Conservation (phyloP, 169 alveolate genomes). For the Perkinsus olseni region DNA sequence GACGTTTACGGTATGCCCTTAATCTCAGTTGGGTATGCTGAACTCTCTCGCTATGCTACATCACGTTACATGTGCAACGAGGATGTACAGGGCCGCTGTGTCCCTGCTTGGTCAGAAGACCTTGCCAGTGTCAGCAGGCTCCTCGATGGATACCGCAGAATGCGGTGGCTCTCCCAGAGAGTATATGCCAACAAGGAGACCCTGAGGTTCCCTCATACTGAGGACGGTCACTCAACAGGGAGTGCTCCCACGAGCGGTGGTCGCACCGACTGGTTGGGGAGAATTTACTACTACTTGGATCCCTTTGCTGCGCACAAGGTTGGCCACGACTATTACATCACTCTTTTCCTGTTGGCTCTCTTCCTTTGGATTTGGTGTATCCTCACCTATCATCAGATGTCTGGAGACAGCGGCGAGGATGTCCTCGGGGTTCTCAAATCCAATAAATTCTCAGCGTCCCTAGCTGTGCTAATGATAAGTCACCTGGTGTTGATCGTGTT, state of each 20-base stretch:
- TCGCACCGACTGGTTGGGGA: background rate
- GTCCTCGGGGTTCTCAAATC: background rate
- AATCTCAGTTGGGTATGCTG: background rate
- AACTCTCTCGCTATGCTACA: background rate
- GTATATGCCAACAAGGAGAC: background rate
- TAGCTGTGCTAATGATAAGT: background rate
- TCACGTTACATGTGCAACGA: background rate
- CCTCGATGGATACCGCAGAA: background rate
- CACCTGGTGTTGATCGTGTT: background rate
- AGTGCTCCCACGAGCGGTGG: background rate
- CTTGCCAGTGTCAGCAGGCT: background rate
- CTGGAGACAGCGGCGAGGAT: background rate
- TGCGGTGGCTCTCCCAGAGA: background rate
- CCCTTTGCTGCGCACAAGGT: background rate
- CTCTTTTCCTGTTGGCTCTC: background rate
- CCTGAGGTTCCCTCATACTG: background rate
- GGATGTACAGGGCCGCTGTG: background rate
- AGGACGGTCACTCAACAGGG: background rate
- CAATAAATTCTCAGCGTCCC: background rate
- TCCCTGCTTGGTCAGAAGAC: background rate
- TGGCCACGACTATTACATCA: background rate
- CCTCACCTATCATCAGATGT: background rate
- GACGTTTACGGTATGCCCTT: background rate
- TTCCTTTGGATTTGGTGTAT: background rate
- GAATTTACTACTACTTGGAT: background rate